Evolutionary conservation across 1,284 basidiomycete genomes (phyloP).

Genomic region (Schizophyllum amplum): DNA sequence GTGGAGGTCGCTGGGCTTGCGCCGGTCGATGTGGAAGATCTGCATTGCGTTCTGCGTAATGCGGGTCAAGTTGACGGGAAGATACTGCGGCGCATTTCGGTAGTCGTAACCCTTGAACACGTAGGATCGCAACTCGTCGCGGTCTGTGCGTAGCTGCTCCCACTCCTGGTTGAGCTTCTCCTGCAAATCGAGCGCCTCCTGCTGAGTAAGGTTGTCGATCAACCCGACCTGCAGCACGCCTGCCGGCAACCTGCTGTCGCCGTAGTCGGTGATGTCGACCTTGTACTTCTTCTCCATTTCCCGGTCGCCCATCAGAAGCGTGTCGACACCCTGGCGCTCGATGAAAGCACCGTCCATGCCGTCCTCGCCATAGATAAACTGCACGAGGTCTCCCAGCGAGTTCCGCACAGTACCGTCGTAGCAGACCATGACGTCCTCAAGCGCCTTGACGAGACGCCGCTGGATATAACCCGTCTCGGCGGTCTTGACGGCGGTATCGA

Average conservation of each 20-base stretch:
- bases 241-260: conserved; percentile 61
- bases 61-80: conserved; percentile 91
- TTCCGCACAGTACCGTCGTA: conserved; percentile 99
- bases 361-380: conserved; percentile 98
- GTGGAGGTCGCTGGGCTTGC: conserved; percentile 89
- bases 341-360: conserved; percentile 99
- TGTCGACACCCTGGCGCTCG: conserved; percentile 91
- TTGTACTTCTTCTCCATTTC: conserved; percentile 89
- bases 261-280: conserved; percentile 84
- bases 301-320: conserved; percentile 75
- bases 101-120: conserved; percentile 46
- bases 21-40: conserved; percentile 94
- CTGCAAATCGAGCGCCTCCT: conserved; percentile 76
- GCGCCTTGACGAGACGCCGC: conserved; percentile 93
- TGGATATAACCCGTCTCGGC: conserved; percentile 99
- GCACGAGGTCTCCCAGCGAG: conserved; percentile 90
- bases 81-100: conserved; percentile 68
- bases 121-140: conserved; percentile 69
- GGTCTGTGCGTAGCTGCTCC: conserved; percentile 68
- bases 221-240: conserved; percentile 92
- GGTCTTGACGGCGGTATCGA: conserved; percentile 99
- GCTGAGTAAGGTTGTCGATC: conserved; percentile 49
- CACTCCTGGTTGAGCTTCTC: conserved; percentile 87
- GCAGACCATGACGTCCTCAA: conserved; percentile 96
- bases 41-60: conserved; percentile 95